Evolutionary conservation across 2,329 filamentous ascomycete genomes (phyloP), one percentile per base, ranked within the genome.

Genomic region (Grosmannia clavigera): DNA sequence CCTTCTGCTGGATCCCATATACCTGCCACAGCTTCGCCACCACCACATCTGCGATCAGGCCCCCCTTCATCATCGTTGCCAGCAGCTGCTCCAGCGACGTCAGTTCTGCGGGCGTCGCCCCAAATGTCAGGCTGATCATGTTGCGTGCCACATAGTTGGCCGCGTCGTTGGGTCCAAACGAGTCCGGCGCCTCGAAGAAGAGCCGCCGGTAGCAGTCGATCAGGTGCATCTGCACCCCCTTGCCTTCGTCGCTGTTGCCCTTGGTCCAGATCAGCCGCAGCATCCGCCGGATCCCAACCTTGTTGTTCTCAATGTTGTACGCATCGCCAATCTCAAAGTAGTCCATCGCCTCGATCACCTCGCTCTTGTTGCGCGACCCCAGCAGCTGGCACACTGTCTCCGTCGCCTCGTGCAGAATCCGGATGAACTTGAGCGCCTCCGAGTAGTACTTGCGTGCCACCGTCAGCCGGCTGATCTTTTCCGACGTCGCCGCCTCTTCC

Each of bases 121-220:
- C 92, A 71, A 96, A 97, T 0, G 94, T 99, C 68, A 99, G 76
- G 78, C 92, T 96, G 73, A 97, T 97, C 92, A 99, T 99, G 73
- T 97, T 99, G 63, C 92, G 85, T 31, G 92, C 92, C 68, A 99
- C 87, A 70, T 95, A 99, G 71, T 95, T 96, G 55, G 94, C 92
- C 2, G 92, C 86, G 69, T 96, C 92, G 66, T 96, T 96, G 35
- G 85, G 77, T 61, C 81, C 90, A 74, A 96, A 96, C 5, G 85
- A 85, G 62, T 91, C 90, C 0, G 94, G 94, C 0, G 95, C 92
- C 69, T 96, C 90, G 67, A 99, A 99, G 74, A 97, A 99, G 0
- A 99, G 82, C 25, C 90, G 85, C 70, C 88, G 94, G 77, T 99
- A 99, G 72, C 90, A 96, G 66, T 99, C 94, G 65, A 99, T 96